Base-by-base conservation (phyloP, 1,139 yeast species). In the Pichia sp. region DNA sequence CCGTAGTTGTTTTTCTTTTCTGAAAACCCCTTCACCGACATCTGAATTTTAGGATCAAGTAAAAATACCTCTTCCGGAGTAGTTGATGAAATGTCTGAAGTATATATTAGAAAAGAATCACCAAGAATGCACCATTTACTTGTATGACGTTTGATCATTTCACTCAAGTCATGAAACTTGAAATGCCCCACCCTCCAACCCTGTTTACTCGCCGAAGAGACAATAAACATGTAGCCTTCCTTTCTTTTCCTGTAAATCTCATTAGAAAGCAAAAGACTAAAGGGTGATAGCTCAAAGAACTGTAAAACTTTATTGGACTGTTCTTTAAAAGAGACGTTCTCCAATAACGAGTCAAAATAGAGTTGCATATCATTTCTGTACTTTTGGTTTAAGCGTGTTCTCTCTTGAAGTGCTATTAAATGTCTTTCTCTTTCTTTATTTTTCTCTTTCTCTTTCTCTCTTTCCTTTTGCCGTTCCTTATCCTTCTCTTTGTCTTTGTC, bases 101-200 rank as follows among this genome's bases (percentile, higher is more conserved):
- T 97, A 67, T 88, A 88, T 72, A 88, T 81, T 49, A 95, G 76
- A 64, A 90, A 95, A 2, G 96, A 85, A 64, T 84, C 87, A 57
- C 98, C 79, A 1, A 93, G 81, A 59, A 93, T 74, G 61, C 90
- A 82, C 99, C 99, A 95, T 67, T 93, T 93, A 52, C 85, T 87
- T 1, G 93, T 85, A 62, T 95, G 92, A 69, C 99, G 83, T 62
- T 84, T 85, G 54, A 90, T 85, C 96, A 90, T 90, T 36, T 86
- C 90, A 62, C 80, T 82, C 62, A 90, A 75, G 65, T 90, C 97
- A 60, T 83, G 82, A 8, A 90, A 84, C 59, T 80, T 83, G 71
- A 90, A 83, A 67, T 92, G 97, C 5, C 95, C 89, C 13, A 92
- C 97, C 65, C 96, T 78, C 99, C 99, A 93, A 2, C 98, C 98